Evolutionary conservation across 306 rosid genomes (phyloP), one percentile per base, ranked within the genome.

Genomic region (Vigna reflexopilosa): DNA sequence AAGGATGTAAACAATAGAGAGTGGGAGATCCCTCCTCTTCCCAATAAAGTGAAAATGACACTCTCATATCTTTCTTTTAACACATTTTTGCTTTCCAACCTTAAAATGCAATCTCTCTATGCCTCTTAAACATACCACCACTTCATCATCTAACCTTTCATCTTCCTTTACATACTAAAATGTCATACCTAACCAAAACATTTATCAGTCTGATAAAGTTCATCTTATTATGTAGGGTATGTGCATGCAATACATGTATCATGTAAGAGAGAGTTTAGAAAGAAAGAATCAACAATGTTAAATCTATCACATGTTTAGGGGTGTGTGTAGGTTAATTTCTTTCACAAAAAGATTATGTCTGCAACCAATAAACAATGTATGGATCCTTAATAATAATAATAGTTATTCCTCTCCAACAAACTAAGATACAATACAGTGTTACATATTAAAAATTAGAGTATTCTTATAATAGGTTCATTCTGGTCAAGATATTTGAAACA

Each of bases 251-350:
- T 57, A 59, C 48, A 42, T 59, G 45, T 63, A 15, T 24, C 19
- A 7, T n/a, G 24, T 5, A 78, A 78, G 54, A 42, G 7, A 58
- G 38, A 73, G 73, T 51, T 56, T n/a, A 73, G 74, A 75, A 34
- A 48, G 55, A 9, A 34, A 80, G 51, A 32, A 51, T 52, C 58
- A 81, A 78, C 74, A 65, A 15, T 38, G 52, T 36, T 52, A 82
- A 72, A 34, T 61, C 78, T 30, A 38, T 72, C 77, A 75, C 77
- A 72, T 67, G 51, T 71, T 55, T 56, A 12, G 34, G 44, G 16
- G 28, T 80, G 81, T 52, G 61, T 38, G 78, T 68, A 32, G 17
- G 75, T 57, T 57, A 24, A 87, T 85, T 80, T 65, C 89, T 85
- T 87, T 63, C 59, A 42, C 48, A 57, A 30, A 32, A 85, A 85